These are phyloP conservation scores for Leishmania aethiopica DNA, from an alignment of 208 protist species.

Conservation along the genomic window DNA sequence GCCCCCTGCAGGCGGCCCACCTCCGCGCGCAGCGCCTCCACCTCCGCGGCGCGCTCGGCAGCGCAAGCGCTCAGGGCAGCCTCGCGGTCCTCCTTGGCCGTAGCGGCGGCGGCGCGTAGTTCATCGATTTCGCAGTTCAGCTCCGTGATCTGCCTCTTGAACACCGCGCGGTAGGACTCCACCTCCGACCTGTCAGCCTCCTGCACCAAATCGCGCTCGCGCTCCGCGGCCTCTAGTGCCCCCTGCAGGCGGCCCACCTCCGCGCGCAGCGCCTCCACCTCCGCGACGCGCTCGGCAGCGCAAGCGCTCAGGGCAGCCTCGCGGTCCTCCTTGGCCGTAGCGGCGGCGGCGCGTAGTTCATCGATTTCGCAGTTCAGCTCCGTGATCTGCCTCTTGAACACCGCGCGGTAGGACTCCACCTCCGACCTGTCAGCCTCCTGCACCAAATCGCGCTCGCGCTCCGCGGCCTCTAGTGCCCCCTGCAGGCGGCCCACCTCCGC, in stretches of 20 bases:
- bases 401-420: background rate
- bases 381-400: background rate
- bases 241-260: constrained; percentile 29
- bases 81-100: constrained; percentile 3
- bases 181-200: constrained; percentile 10
- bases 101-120: background rate
- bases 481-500: constrained; percentile 30
- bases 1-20: constrained; percentile 22
- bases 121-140: constrained; percentile 18
- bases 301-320: constrained; percentile 9
- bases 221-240: constrained; percentile 7
- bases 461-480: constrained; percentile 14
- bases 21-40: constrained; percentile 29
- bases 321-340: constrained; percentile 3
- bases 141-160: background rate
- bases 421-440: constrained; percentile 5
- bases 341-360: background rate
- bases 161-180: no score
- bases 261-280: constrained; percentile 24
- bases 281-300: background rate
- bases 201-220: constrained; percentile 11
- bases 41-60: constrained; percentile 3
- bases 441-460: constrained; percentile 14
- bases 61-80: constrained; percentile 1
- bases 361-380: constrained; percentile 24